Evolutionary conservation across 2,329 filamentous ascomycete species (phyloP).

Genomic region (Hymenoscyphus linearis): DNA sequence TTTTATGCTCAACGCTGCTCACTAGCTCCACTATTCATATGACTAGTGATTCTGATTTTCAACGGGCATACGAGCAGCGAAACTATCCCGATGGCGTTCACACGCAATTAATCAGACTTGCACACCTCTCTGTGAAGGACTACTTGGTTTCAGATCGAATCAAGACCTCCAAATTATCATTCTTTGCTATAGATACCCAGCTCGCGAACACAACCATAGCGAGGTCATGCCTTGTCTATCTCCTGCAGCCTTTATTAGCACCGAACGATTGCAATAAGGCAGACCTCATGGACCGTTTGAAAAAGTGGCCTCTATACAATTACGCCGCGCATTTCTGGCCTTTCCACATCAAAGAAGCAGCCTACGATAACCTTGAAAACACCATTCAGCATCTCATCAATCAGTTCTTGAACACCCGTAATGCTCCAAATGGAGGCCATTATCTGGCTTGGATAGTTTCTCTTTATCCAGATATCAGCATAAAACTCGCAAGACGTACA

Average conservation of each 20-base stretch:
- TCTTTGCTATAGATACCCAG: background rate
- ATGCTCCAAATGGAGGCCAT: background rate
- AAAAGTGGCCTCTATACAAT: background rate
- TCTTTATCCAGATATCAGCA: background rate
- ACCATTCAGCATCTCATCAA: background rate
- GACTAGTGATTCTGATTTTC: background rate
- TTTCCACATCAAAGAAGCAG: background rate
- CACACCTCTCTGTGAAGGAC: conserved; percentile 1
- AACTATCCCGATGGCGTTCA: background rate
- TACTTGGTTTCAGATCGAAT: background rate
- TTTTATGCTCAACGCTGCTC: background rate
- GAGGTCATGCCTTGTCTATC: background rate
- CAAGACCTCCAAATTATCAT: background rate
- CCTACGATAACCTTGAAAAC: background rate
- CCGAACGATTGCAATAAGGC: background rate
- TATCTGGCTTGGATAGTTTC: background rate
- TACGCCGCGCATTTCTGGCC: conserved; percentile 1
- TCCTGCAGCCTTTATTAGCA: background rate
- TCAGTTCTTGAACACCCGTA: background rate
- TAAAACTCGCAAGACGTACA: background rate
- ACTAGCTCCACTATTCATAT: background rate
- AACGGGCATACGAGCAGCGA: background rate
- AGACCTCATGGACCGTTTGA: background rate
- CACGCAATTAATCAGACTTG: background rate
- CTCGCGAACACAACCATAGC: background rate